These are phyloP conservation scores for Cryptococcus maquisensis DNA, from an alignment of 1,284 basidiomycete genomes.

Conservation along the genomic window DNA sequence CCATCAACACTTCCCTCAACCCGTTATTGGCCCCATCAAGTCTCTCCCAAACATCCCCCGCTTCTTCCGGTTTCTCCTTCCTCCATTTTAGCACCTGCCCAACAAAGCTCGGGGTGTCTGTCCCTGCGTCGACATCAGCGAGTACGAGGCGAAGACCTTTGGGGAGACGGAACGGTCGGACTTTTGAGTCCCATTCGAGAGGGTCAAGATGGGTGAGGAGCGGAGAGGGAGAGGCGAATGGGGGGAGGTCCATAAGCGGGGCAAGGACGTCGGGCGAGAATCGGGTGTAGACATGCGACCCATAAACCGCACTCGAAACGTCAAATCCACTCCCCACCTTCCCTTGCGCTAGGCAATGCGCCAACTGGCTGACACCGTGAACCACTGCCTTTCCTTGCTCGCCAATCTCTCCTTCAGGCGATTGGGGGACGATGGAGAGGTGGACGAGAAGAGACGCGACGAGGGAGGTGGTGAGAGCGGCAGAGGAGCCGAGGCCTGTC, in stretches of 20 bases:
- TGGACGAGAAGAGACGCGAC: conserved; percentile 80
- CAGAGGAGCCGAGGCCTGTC: conserved; percentile 94
- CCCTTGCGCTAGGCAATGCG: conserved; percentile 95
- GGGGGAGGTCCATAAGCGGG: conserved; percentile 58
- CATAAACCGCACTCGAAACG: conserved; percentile 88
- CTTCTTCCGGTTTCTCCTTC: conserved; percentile 60
- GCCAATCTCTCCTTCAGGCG: background rate
- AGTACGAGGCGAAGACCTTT: conserved; percentile 74
- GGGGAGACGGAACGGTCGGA: conserved; percentile 71
- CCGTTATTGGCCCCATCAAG: conserved; percentile 53
- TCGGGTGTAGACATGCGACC: conserved; percentile 87
- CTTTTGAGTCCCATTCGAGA: conserved; percentile 42
- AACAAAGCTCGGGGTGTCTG: conserved; percentile 86
- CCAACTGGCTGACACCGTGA: conserved; percentile 92
- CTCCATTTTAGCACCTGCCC: conserved; percentile 85
- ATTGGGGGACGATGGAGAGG: conserved; percentile 52
- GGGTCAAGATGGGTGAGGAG: conserved; percentile 10
- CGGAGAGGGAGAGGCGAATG: conserved; percentile 5
- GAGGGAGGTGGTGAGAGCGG: conserved; percentile 92
- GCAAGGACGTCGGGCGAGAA: conserved; percentile 73
- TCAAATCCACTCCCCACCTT: conserved; percentile 98
- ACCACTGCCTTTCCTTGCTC: conserved; percentile 52
- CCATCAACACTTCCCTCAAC: conserved; percentile 32
- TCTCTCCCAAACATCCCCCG: conserved; percentile 64
- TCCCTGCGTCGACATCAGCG: conserved; percentile 89